Percentiles rank a stretch among this genome's conserved stretches.
Evolutionary conservation across 306 rosid species (phyloP).

Genomic region (Macrotyloma uniflorum): DNA sequence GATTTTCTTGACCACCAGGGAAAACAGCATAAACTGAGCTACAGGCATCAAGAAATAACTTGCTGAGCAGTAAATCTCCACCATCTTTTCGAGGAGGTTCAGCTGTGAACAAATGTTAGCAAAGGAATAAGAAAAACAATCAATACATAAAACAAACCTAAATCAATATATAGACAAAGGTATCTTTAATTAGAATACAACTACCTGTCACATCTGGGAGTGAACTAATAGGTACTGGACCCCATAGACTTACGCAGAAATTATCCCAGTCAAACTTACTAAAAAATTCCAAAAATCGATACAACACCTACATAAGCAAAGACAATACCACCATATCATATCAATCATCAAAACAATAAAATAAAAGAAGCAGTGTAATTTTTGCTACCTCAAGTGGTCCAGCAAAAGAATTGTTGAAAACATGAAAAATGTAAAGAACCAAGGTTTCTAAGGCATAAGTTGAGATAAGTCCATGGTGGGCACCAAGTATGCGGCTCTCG

Average conservation of each 20-base stretch:
- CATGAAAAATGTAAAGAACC: conserved; percentile 98
- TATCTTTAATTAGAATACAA: conserved; percentile 31
- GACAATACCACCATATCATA: conserved; percentile 18
- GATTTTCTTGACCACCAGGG: conserved; percentile 86
- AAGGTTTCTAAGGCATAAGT: conserved; percentile 97
- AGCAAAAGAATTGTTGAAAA: conserved; percentile 88
- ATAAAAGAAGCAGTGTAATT: conserved; percentile 30
- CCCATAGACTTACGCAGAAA: conserved; percentile 95
- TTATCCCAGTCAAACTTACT: conserved; percentile 99
- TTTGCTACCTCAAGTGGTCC: conserved; percentile 96
- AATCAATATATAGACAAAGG: background rate
- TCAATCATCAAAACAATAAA: conserved; percentile 27
- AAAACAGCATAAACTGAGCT: conserved; percentile 81
- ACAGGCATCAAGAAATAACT: conserved; percentile 80
- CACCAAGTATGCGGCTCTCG: conserved; percentile 97
- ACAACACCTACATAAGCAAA: conserved; percentile 71
- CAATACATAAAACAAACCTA: conserved; percentile 14
- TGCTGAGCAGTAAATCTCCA: conserved; percentile 88
- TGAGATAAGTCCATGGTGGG: conserved; percentile 99
- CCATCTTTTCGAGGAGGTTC: conserved; percentile 96
- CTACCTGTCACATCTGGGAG: conserved; percentile 98
- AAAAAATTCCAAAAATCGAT: conserved; percentile 92
- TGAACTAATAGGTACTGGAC: conserved; percentile 88
- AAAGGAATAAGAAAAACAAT: conserved; percentile 19
- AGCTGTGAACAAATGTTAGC: conserved; percentile 56